phyloP scores from a whole-genome alignment of 2,329 filamentous ascomycete species.

The Exophiala lecanii-corni region DNA sequence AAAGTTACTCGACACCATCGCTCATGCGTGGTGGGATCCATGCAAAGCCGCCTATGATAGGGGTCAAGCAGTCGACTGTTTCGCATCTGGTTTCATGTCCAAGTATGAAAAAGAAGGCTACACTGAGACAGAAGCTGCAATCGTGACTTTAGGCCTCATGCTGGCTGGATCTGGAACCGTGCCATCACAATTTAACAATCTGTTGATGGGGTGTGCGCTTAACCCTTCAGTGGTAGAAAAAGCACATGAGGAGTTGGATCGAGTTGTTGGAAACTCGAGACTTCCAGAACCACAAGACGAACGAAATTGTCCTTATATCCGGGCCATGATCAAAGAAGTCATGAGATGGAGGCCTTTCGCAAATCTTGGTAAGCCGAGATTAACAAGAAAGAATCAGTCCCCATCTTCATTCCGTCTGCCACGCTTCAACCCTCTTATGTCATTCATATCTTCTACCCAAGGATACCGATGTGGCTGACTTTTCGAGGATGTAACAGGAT shows the following conservation, averaged over 20 bases:
- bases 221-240: slow-evolving; percentile 21
- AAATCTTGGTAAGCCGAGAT: background rate
- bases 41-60: too few species aligned
- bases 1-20: too few species aligned
- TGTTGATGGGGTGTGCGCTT: slow-evolving; percentile 27
- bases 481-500: background rate
- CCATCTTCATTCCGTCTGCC: background rate
- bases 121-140: too few species aligned
- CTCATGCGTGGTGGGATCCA: too few species aligned
- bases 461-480: background rate
- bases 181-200: slow-evolving; percentile 23
- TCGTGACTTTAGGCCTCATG: too few species aligned
- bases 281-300: slow-evolving; percentile 35
- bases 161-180: too few species aligned
- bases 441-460: background rate
- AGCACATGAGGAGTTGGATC: slow-evolving; percentile 34
- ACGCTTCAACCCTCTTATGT: background rate
- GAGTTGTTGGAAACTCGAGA: slow-evolving; percentile 23
- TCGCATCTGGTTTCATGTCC: too few species aligned
- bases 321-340: slow-evolving; percentile 38
- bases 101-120: too few species aligned
- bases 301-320: slow-evolving; percentile 31
- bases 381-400: background rate
- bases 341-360: slow-evolving; percentile 39
- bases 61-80: too few species aligned